These are phyloP conservation scores for Lyophyllum atratum DNA, from an alignment of 768 basidiomycete genomes.

Conservation along the genomic window DNA sequence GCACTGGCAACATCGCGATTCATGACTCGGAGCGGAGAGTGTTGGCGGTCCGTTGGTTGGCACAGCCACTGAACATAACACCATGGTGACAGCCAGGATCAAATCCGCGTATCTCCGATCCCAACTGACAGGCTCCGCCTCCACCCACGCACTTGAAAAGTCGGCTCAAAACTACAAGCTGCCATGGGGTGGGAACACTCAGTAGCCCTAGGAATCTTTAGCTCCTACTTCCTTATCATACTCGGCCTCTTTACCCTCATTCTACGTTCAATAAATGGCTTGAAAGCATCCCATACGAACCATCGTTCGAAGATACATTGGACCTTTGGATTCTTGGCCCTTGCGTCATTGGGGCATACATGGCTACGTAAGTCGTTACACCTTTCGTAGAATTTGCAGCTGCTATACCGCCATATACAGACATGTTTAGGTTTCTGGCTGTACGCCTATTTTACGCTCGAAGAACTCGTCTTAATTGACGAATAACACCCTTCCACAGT, in stretches of 20 bases:
- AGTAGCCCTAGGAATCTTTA: slow-evolving; percentile 19
- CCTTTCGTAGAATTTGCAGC: neutral
- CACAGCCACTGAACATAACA: no score
- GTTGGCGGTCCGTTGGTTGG: no score
- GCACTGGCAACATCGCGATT: no score
- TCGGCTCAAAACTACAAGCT: neutral
- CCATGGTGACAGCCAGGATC: no score
- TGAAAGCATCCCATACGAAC: neutral
- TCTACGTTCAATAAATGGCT: neutral
- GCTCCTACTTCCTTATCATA: slow-evolving; percentile 28
- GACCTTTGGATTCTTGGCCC: slow-evolving; percentile 21
- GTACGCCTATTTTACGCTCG: slow-evolving; percentile 18
- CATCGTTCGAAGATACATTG: neutral
- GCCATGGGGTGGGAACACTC: neutral
- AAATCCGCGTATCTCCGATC: no score
- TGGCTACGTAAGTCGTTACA: slow-evolving; percentile 34
- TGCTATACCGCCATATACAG: slow-evolving; percentile 11
- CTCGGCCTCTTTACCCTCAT: slow-evolving; percentile 21
- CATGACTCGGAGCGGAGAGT: no score
- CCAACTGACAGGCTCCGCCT: neutral
- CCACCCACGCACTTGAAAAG: no score
- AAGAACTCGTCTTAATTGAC: neutral
- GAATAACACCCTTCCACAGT: slow-evolving; percentile 31
- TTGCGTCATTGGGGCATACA: slow-evolving; percentile 33
- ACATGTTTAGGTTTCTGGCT: slow-evolving; percentile 35